phyloP scores from a whole-genome alignment of 345 rosid genomes.

The Noccaea caerulescens region DNA sequence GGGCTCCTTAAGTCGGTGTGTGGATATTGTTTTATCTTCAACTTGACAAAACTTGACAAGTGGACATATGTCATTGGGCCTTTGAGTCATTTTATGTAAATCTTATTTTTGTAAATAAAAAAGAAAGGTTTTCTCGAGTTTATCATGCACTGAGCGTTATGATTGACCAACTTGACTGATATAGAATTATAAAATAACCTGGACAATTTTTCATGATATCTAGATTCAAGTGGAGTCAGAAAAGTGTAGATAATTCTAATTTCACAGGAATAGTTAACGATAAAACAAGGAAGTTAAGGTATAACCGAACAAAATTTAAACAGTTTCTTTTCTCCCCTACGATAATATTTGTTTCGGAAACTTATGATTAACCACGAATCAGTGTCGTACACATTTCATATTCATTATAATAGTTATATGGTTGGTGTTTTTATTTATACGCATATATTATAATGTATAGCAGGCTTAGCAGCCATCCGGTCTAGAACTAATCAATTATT shows the following conservation, averaged over 20 bases:
- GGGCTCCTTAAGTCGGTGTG: slow-evolving; percentile 33
- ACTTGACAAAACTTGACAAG: slow-evolving; percentile 36
- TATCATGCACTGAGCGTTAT: background rate
- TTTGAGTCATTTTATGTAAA: background rate
- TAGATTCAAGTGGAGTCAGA: background rate
- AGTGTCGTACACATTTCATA: slow-evolving; percentile 3
- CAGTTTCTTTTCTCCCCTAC: too few species aligned
- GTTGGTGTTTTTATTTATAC: background rate
- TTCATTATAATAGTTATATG: slow-evolving; percentile 25
- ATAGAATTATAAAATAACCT: background rate
- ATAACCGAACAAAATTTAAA: too few species aligned
- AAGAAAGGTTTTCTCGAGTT: background rate
- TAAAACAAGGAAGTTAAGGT: too few species aligned
- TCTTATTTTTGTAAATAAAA: background rate
- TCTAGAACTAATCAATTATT: slow-evolving; percentile 34
- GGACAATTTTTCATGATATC: background rate
- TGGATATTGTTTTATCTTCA: slow-evolving; percentile 16
- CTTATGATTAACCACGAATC: background rate
- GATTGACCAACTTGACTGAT: background rate
- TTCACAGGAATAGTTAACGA: background rate
- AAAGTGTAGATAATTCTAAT: background rate
- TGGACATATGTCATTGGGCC: slow-evolving; percentile 1
- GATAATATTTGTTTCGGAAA: background rate
- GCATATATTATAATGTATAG: background rate
- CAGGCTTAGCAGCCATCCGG: background rate